Evolutionary conservation across 768 basidiomycete species (phyloP).

Genomic region (Sporobolomyces phaffii): DNA sequence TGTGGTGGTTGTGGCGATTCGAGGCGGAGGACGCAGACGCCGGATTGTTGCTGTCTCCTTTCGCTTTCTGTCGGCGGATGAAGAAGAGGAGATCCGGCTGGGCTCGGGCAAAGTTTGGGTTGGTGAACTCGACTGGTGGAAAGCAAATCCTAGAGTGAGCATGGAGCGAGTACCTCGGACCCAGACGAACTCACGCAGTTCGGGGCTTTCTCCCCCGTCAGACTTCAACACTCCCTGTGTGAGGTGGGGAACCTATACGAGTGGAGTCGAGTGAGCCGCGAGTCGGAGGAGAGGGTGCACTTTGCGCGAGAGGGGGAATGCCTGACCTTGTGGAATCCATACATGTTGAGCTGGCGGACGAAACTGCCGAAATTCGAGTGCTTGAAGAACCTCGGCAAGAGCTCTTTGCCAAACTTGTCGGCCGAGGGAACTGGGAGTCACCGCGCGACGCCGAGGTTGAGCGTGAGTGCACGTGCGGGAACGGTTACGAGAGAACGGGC

Average conservation of each 20-base stretch:
- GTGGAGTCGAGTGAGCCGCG: no score
- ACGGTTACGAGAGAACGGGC: not conserved
- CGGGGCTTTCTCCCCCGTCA: slow-evolving; percentile 60
- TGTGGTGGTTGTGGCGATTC: not conserved
- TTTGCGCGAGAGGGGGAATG: not conserved
- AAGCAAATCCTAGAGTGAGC: no score
- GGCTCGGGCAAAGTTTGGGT: slow-evolving; percentile 62
- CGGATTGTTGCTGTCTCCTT: slow-evolving; percentile 35
- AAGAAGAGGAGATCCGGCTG: slow-evolving; percentile 80
- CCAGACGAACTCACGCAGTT: slow-evolving; percentile 59
- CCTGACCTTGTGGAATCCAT: slow-evolving; percentile 75
- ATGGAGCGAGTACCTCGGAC: no score
- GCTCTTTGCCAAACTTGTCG: slow-evolving; percentile 79
- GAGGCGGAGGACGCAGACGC: not conserved
- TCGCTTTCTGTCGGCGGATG: slow-evolving; percentile 75
- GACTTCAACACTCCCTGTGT: slow-evolving; percentile 86
- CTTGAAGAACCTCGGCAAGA: slow-evolving; percentile 93
- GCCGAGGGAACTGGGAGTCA: slow-evolving; percentile 64
- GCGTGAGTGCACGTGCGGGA: not conserved
- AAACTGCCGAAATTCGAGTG: slow-evolving; percentile 92
- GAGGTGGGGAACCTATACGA: slow-evolving; percentile 65
- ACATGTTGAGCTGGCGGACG: slow-evolving; percentile 91
- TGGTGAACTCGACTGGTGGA: slow-evolving; percentile 69
- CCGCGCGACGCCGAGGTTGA: not conserved
- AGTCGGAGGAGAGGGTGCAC: not conserved